Evolutionary conservation across 306 rosid genomes (phyloP).

Genomic region (Leucaena leucocephala): DNA sequence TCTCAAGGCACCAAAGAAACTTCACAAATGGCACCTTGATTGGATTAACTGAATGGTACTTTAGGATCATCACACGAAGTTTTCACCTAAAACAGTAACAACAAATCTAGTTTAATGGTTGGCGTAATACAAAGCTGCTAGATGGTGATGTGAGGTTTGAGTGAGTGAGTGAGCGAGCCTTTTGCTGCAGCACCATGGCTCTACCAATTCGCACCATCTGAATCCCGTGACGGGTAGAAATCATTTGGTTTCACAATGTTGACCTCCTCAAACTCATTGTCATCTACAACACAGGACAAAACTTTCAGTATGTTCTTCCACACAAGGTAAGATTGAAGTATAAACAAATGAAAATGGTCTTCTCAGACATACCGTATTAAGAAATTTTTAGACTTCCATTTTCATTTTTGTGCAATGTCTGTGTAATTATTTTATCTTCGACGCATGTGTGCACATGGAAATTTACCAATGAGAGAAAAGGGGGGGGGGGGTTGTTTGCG

Average conservation of each 20-base stretch:
- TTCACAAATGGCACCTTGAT: background rate
- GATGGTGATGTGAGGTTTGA: background rate
- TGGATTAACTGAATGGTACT: background rate
- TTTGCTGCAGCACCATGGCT: background rate
- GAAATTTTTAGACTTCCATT: background rate
- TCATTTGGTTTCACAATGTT: background rate
- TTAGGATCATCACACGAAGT: background rate
- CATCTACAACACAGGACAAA: background rate
- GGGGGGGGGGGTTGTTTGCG: background rate
- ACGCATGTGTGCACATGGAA: background rate
- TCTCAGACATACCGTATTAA: background rate
- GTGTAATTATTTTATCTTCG: background rate
- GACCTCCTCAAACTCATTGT: slow-evolving; percentile 15
- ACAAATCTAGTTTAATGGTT: background rate
- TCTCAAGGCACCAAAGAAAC: background rate
- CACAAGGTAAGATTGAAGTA: background rate
- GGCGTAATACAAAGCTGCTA: background rate
- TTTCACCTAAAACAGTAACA: background rate
- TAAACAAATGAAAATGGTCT: background rate
- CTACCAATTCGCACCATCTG: background rate
- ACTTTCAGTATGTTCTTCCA: background rate
- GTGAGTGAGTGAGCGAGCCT: background rate
- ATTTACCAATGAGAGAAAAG: background rate
- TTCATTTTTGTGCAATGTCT: background rate
- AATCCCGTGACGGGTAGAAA: background rate